These are phyloP conservation scores for Boletus rex-veris DNA, from an alignment of 768 basidiomycete species.

Conservation along the genomic window DNA sequence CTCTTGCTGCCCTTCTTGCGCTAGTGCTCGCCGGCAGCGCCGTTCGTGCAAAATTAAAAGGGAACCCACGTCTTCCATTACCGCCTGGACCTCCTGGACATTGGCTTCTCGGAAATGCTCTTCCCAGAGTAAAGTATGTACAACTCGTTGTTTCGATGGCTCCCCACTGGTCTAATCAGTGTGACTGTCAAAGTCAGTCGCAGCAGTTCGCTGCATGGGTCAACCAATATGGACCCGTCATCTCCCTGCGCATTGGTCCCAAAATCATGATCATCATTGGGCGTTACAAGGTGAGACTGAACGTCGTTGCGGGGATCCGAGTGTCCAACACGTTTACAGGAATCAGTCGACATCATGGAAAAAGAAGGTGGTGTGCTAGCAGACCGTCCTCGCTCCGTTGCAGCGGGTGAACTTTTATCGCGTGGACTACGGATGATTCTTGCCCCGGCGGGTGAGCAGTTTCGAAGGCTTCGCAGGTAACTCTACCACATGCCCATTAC, in stretches of 20 bases:
- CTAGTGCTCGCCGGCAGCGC: constrained; percentile 13
- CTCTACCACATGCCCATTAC: neutral
- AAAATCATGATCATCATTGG: constrained; percentile 32
- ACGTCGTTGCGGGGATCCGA: neutral
- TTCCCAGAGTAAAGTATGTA: constrained; percentile 28
- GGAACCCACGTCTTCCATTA: constrained; percentile 19
- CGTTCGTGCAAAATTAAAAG: constrained; percentile 8
- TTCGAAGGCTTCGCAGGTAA: constrained; percentile 60
- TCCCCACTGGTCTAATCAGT: neutral
- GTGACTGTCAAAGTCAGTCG: constrained; percentile 19
- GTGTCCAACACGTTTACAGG: constrained; percentile 29
- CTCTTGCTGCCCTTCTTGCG: constrained; percentile 16
- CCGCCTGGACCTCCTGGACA: constrained; percentile 33
- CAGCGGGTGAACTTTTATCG: constrained; percentile 57
- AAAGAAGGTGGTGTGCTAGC: constrained; percentile 56
- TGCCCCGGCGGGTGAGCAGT: constrained; percentile 53
- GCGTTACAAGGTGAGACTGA: constrained; percentile 33
- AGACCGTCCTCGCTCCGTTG: constrained; percentile 53
- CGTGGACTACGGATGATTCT: constrained; percentile 57
- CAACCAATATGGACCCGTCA: constrained; percentile 58
- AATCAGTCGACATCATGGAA: constrained; percentile 65
- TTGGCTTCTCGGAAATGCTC: constrained; percentile 32
- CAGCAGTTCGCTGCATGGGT: constrained; percentile 57
- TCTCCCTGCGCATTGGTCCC: constrained; percentile 51
- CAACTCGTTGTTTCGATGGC: neutral